phyloP scores from a whole-genome alignment of 2,329 filamentous ascomycete genomes.

The Plenodomus biglobosus region DNA sequence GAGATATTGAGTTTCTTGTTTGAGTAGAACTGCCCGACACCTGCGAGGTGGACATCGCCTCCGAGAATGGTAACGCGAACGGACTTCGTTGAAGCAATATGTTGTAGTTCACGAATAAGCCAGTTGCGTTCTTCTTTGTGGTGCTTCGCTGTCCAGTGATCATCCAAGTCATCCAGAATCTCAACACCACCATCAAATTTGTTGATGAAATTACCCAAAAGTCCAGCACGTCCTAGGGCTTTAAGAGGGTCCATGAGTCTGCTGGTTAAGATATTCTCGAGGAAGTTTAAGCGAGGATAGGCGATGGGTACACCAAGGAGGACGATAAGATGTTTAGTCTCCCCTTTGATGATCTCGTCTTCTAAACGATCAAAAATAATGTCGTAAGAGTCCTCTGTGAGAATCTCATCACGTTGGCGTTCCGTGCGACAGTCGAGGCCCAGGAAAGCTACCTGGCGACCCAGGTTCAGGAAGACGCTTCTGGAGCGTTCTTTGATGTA shows the following conservation, averaged over 20 bases:
- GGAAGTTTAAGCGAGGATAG: slow-evolving; percentile 55
- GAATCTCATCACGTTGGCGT: slow-evolving; percentile 76
- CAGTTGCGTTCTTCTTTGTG: slow-evolving; percentile 89
- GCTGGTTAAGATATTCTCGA: slow-evolving; percentile 75
- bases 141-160: slow-evolving; percentile 96
- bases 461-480: slow-evolving; percentile 82
- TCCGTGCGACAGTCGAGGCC: slow-evolving; percentile 92
- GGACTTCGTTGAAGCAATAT: slow-evolving; percentile 89
- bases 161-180: slow-evolving; percentile 87
- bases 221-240: slow-evolving; percentile 76
- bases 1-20: slow-evolving; percentile 72
- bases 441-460: slow-evolving; percentile 75
- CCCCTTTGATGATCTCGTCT: slow-evolving; percentile 75
- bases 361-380: slow-evolving; percentile 84
- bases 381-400: slow-evolving; percentile 80
- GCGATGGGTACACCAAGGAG: slow-evolving; percentile 70
- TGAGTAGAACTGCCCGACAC: slow-evolving; percentile 92
- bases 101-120: slow-evolving; percentile 87
- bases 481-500: slow-evolving; percentile 87
- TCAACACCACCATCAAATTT: slow-evolving; percentile 90
- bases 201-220: slow-evolving; percentile 79
- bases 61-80: slow-evolving; percentile 89
- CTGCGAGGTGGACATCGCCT: slow-evolving; percentile 91
- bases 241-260: slow-evolving; percentile 86
- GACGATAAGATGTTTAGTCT: slow-evolving; percentile 87